Percentiles rank a stretch among this genome's conserved stretches.
These are phyloP conservation scores for Aspergillus kassunensis DNA, from an alignment of 495 filamentous ascomycete genomes.

Conservation along the genomic window DNA sequence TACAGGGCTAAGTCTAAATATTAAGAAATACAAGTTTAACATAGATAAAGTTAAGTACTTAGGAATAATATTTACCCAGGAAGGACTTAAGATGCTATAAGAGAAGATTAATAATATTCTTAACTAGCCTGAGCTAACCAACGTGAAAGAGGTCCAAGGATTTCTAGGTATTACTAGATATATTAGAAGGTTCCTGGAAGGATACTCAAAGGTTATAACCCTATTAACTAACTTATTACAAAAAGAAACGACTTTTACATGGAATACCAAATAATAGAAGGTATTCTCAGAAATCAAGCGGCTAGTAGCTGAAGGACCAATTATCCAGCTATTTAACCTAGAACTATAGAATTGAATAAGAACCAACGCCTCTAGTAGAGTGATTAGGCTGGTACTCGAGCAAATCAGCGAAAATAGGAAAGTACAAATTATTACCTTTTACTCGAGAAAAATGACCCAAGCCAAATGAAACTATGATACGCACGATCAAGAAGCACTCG, in stretches of 20 bases:
- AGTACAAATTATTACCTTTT: background rate
- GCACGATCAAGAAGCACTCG: slow-evolving; percentile 4
- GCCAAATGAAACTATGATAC: slow-evolving; percentile 1
- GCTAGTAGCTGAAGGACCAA: background rate
- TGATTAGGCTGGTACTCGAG: background rate
- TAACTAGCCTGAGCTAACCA: too few species aligned
- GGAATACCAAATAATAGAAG: background rate
- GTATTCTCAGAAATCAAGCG: background rate
- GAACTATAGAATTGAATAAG: background rate
- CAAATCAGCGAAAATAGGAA: background rate
- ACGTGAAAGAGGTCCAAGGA: too few species aligned
- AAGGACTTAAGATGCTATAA: background rate
- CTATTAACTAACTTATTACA: background rate
- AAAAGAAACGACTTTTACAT: background rate
- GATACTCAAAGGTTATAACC: background rate
- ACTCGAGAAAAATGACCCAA: background rate
- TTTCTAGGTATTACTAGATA: too few species aligned
- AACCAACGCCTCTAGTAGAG: background rate
- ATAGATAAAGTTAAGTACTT: background rate
- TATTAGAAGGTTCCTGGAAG: too few species aligned
- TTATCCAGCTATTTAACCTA: background rate
- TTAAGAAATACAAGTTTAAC: background rate
- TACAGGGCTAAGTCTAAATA: too few species aligned
- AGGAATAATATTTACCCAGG: background rate
- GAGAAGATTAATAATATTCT: background rate